Evolutionary conservation across 208 protist genomes (phyloP), one percentile per base, ranked within the genome.

Genomic region (Trypanosomatidae sp.): DNA sequence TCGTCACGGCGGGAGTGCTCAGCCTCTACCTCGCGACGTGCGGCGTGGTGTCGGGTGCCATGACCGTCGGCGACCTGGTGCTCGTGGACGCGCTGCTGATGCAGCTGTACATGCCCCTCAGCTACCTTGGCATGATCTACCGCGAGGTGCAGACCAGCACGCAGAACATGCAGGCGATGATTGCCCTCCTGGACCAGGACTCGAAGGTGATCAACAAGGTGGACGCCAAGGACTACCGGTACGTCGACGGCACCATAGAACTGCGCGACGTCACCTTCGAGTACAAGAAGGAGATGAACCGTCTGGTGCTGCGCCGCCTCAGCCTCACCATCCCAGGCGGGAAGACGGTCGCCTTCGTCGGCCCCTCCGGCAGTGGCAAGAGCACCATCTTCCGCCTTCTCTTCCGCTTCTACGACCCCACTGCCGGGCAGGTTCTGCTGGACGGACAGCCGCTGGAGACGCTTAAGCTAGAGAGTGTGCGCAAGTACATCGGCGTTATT

Each of bases 61-160:
- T 98, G 91, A 96, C 91, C 10, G 92, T 99, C 22, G 97, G 98
- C 33, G 98, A 98, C 74, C 88, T 98, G 62, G 96, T 98, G 39
- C 81, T 98, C 12, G 89, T 98, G 5, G 95, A 99, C 74, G 89
- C 91, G 25, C 89, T 99, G 30, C 79, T 99, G 3, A 85, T 98
- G 79, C 98, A 99, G 85, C 90, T 99, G 15, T 98, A 98, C 78
- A 89, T 94, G 70, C 98, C 98, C 19, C 90, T 99, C 19, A 99
- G 98, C 79, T 98, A 92, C 76, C 88, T 99, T 39, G 98, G 98
- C 66, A 97, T 96, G 76, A 92, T 98, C 41, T 99, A 99, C 80
- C 87, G 98, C 36, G 94, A 98, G 74, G 79, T 98, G 15, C 92
- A 97, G 70, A 86, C 92, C 50, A 93, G 94, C 28, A 93, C 97